These are phyloP conservation scores for Coniochaeta sp. DNA, from an alignment of 2,329 filamentous ascomycete genomes.

Conservation along the genomic window DNA sequence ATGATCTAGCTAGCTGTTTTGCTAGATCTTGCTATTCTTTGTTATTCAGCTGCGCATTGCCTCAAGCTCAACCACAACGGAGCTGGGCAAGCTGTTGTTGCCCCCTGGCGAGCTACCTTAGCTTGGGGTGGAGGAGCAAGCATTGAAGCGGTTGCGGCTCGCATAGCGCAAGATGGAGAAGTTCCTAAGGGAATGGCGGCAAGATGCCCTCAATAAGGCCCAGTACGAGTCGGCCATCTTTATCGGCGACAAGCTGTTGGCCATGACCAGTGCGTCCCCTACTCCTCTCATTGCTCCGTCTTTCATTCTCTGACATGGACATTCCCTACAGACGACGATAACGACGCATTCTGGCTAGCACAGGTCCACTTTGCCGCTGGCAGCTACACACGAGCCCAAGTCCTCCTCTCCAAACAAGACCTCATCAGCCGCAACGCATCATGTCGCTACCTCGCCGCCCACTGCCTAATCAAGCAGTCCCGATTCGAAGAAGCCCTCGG, in stretches of 20 bases:
- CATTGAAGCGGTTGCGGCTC: too few relatives aligned
- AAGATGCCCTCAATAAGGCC: slow-evolving; percentile 90
- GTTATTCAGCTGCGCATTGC: too few relatives aligned
- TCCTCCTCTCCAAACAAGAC: slow-evolving; percentile 77
- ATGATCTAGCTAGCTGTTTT: too few relatives aligned
- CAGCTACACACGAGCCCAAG: slow-evolving; percentile 87
- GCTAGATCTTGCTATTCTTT: too few relatives aligned
- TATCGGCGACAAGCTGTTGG: slow-evolving; percentile 92
- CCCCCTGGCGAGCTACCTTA: too few relatives aligned
- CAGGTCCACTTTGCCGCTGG: slow-evolving; percentile 94
- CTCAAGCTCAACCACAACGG: too few relatives aligned
- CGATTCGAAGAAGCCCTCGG: slow-evolving; percentile 83
- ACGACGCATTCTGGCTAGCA: slow-evolving; percentile 93
- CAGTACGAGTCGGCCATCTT: slow-evolving; percentile 97
- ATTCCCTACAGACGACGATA: slow-evolving; percentile 68
- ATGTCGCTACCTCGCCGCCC: slow-evolving; percentile 86
- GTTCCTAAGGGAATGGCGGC: slow-evolving; percentile 88
- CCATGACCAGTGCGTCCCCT: slow-evolving; percentile 78
- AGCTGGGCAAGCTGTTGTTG: too few relatives aligned
- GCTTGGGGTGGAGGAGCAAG: too few relatives aligned
- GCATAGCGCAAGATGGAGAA: slow-evolving; percentile 89
- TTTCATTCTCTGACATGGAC: slow-evolving; percentile 8
- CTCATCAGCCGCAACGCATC: slow-evolving; percentile 75
- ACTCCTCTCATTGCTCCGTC: too few relatives aligned
- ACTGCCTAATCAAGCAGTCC: slow-evolving; percentile 89